phyloP scores from a whole-genome alignment of 2,329 filamentous ascomycete genomes.

The Epichloe bromicola region DNA sequence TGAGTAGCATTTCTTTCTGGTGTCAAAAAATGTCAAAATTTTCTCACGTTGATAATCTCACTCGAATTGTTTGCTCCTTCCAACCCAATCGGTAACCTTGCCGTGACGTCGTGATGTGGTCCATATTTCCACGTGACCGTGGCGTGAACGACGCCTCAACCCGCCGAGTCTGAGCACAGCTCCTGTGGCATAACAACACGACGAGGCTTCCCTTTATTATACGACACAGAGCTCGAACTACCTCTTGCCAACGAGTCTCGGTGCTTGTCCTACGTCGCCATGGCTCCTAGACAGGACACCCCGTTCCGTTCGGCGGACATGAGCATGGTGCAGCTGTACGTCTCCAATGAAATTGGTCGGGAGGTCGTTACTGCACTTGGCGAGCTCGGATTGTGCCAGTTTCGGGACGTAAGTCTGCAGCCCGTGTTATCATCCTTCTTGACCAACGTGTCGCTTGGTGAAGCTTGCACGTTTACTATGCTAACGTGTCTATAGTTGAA shows the following conservation, averaged over 20 bases:
- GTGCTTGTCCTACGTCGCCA: constrained; percentile 24
- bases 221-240: constrained; percentile 14
- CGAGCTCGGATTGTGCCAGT: constrained; percentile 92
- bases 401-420: constrained; percentile 66
- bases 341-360: constrained; percentile 95
- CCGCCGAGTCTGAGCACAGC: constrained; percentile 9
- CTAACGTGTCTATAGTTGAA: constrained; percentile 55
- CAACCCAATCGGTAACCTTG: background rate
- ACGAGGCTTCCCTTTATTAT: constrained; percentile 10
- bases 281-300: constrained; percentile 67
- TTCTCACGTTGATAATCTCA: background rate
- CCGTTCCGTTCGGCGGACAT: constrained; percentile 99
- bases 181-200: constrained; percentile 15
- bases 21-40: no score
- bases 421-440: background rate
- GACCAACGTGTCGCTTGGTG: background rate
- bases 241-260: constrained; percentile 17
- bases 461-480: background rate
- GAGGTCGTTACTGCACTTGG: constrained; percentile 95
- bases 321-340: constrained; percentile 99
- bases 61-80: background rate
- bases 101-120: constrained; percentile 4
- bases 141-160: constrained; percentile 14
- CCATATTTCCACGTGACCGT: constrained; percentile 14
- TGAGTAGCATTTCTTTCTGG: no score